Conservation (phyloP, 1,284 basidiomycete genomes). For the Fomes fomentarius region DNA sequence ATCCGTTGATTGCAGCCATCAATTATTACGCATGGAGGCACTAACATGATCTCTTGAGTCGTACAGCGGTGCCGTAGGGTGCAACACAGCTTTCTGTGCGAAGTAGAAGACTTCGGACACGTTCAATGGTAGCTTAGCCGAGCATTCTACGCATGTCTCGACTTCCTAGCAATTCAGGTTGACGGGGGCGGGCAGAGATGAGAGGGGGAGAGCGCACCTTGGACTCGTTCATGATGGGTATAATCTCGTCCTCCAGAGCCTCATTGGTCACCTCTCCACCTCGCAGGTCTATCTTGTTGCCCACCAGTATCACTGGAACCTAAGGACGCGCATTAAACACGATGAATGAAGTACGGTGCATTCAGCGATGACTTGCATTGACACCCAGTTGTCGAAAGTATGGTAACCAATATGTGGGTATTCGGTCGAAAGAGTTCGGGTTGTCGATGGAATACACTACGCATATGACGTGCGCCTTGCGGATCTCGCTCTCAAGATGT, state of each 20-base stretch:
- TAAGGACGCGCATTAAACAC: constrained; percentile 35
- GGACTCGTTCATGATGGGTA: constrained; percentile 97
- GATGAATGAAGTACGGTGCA: not conserved
- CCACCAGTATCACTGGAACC: constrained; percentile 96
- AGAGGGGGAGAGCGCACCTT: constrained; percentile 62
- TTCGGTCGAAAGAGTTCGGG: constrained; percentile 93
- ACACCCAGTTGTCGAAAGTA: constrained; percentile 94
- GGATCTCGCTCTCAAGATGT: constrained; percentile 93
- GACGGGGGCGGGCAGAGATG: constrained; percentile 1
- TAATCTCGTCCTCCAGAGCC: constrained; percentile 91
- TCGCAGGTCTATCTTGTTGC: constrained; percentile 97
- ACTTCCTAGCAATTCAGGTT: constrained; percentile 70
- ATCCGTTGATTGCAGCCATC: not conserved
- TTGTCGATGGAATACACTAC: constrained; percentile 97
- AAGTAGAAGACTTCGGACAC: constrained; percentile 99
- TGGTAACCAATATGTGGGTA: constrained; percentile 99
- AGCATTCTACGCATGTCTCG: constrained; percentile 98
- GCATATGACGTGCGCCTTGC: constrained; percentile 97
- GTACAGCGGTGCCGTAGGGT: constrained; percentile 96
- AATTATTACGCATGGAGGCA: constrained; percentile 14
- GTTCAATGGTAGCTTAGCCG: constrained; percentile 87
- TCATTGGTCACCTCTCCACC: constrained; percentile 94
- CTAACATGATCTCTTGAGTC: constrained; percentile 93
- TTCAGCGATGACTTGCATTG: constrained; percentile 57
- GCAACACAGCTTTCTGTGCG: constrained; percentile 97